Percentiles rank a stretch among this genome's conserved stretches.
phyloP scores from a whole-genome alignment of 164 flowering plant genomes.

The Litsea cubeba region DNA sequence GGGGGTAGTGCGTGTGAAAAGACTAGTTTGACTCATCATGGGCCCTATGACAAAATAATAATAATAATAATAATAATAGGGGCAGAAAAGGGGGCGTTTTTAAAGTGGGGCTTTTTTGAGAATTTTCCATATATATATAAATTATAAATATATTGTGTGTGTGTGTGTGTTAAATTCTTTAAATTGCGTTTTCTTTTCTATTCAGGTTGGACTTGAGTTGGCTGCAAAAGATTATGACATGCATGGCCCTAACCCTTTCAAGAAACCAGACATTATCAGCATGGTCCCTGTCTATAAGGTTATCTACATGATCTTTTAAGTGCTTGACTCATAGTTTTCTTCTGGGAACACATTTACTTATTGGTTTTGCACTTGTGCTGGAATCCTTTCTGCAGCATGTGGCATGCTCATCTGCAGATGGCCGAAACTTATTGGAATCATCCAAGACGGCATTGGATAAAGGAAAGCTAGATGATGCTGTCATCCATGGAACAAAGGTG shows the following conservation, averaged over 20 bases:
- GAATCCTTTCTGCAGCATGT: constrained; percentile 54
- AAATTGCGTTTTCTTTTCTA: not conserved
- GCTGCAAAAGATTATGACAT: constrained; percentile 76
- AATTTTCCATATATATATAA: no score
- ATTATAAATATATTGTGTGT: no score
- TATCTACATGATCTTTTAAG: constrained; percentile 10
- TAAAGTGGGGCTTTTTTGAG: no score
- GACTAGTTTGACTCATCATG: no score
- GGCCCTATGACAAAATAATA: no score
- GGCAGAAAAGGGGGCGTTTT: no score
- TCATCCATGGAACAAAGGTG: constrained; percentile 81
- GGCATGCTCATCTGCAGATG: constrained; percentile 82
- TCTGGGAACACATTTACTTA: not conserved
- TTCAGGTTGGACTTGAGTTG: constrained; percentile 84
- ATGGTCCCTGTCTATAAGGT: constrained; percentile 82
- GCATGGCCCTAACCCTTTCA: constrained; percentile 56
- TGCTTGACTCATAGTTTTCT: constrained; percentile 3
- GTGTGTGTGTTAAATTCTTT: not conserved
- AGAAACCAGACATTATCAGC: constrained; percentile 62
- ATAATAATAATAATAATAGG: no score
- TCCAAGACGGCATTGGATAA: constrained; percentile 86
- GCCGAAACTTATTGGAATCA: constrained; percentile 72
- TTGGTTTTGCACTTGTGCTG: constrained; percentile 2
- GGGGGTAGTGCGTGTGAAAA: no score
- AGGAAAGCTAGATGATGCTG: constrained; percentile 91